Evolutionary conservation across 305 asterid genomes (phyloP), one percentile per base, ranked within the genome.

Genomic region (Fraxinus platypoda): DNA sequence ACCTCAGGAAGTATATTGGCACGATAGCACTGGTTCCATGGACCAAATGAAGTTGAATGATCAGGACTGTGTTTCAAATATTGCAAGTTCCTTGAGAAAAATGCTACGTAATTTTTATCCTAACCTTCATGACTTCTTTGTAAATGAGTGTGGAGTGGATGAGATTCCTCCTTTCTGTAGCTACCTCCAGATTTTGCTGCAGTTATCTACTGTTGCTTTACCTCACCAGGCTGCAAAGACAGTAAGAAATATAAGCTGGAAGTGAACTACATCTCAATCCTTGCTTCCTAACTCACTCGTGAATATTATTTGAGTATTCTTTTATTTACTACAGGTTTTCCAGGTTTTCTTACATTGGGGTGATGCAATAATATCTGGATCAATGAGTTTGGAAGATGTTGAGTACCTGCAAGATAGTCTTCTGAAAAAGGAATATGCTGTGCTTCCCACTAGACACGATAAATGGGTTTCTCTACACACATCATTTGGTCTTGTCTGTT

Each of bases 391-490:
- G 79, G 94, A 91, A 87, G 98, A 93, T 87, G 80, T 88, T 35
- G 88, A 90, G 78, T 86, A 85, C 85, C 86, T 96, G 89, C 89
- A 90, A 84, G 90, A 89, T 82, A 85, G 87, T 88, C 89, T 96
- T 80, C 87, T 80, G 83, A 89, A 87, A 77, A 88, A 86, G 91
- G 95, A 91, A 71, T 91, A 38, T 78, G 49, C 90, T 4, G 93
- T 94, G 83, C 97, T 96, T 85, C 98, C 99, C 78, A 93, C 98
- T 71, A 93, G 83, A 87, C 94, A 82, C 82, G 99, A 96, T 92
- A 91, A 88, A 87, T 96, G 99, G 99, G 99, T 90, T 86, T 96
- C 99, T 78, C 84, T 96, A 78, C 88, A 94, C 82, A 83, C 94
- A 25, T 93, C 94, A 12, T 94, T 87, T 91, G 98, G 99, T 79